Percentiles rank a stretch among this genome's conserved stretches.
phyloP scores from a whole-genome alignment of 2,329 filamentous ascomycete species.

The Xylogone sp. region DNA sequence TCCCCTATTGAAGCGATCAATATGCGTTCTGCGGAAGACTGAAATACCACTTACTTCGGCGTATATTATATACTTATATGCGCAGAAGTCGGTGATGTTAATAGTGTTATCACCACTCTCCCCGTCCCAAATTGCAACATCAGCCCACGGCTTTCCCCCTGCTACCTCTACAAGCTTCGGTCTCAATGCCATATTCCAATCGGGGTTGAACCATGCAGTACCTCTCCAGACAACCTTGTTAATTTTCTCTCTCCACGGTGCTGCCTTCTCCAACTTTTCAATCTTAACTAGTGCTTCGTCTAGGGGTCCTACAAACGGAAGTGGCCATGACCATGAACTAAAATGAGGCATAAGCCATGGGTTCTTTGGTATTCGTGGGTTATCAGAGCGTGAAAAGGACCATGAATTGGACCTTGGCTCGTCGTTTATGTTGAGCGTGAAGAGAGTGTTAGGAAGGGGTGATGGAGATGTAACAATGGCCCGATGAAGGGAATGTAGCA shows the following conservation, averaged over 20 bases:
- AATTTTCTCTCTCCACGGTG: constrained; percentile 27
- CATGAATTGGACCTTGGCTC: constrained; percentile 36
- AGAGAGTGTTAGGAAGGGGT: constrained; percentile 42
- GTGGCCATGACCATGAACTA: constrained; percentile 47
- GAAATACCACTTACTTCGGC: constrained; percentile 30
- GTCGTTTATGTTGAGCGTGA: constrained; percentile 47
- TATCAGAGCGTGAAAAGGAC: constrained; percentile 36
- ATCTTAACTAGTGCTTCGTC: constrained; percentile 32
- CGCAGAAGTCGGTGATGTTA: constrained; percentile 43
- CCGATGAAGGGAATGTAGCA: constrained; percentile 47
- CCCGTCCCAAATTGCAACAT: constrained; percentile 31
- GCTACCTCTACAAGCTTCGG: background rate
- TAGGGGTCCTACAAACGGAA: constrained; percentile 42
- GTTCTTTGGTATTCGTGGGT: constrained; percentile 30
- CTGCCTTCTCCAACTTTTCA: constrained; percentile 28
- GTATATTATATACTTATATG: constrained; percentile 43
- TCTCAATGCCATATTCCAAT: constrained; percentile 1
- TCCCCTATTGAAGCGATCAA: constrained; percentile 23
- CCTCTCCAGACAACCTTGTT: constrained; percentile 43
- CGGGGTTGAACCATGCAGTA: constrained; percentile 39
- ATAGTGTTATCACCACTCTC: constrained; percentile 33
- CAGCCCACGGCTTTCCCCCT: constrained; percentile 36
- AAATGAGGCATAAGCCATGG: constrained; percentile 49
- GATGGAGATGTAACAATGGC: constrained; percentile 43
- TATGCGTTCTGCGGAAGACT: background rate